These are phyloP conservation scores for Chamaenerion angustifolium DNA, from an alignment of 345 rosid species.

Conservation along the genomic window DNA sequence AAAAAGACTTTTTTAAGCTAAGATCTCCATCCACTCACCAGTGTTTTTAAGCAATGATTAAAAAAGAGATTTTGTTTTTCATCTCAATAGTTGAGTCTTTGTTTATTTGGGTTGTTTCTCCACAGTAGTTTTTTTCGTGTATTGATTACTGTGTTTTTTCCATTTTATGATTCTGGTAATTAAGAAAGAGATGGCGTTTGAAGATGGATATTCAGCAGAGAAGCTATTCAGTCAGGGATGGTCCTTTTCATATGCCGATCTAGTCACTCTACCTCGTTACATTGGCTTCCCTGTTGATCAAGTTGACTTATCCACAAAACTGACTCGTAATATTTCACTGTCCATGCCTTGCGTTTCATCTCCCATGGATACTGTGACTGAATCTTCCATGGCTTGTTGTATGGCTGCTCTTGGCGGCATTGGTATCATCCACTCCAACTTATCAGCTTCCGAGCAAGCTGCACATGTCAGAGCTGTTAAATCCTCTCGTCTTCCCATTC, in stretches of 20 bases:
- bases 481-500: conserved; percentile 52
- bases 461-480: conserved; percentile 47
- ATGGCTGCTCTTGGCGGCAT: conserved; percentile 82
- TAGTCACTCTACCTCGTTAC: conserved; percentile 79
- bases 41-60: too few relatives aligned
- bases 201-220: conserved; percentile 56
- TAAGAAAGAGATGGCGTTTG: conserved; percentile 12
- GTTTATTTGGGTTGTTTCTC: too few relatives aligned
- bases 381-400: conserved; percentile 75
- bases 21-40: too few relatives aligned
- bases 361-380: conserved; percentile 95
- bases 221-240: conserved; percentile 63
- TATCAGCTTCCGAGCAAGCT: conserved; percentile 48
- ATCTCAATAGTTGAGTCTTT: too few relatives aligned
- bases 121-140: too few relatives aligned
- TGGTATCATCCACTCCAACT: conserved; percentile 67
- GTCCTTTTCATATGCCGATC: conserved; percentile 88
- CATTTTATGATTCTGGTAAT: too few relatives aligned
- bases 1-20: too few relatives aligned
- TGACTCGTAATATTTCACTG: conserved; percentile 55
- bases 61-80: too few relatives aligned
- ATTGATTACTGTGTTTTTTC: too few relatives aligned
- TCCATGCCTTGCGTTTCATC: conserved; percentile 79
- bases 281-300: conserved; percentile 81
- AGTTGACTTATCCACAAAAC: conserved; percentile 57